Evolutionary conservation across 306 rosid genomes (phyloP), one percentile per base, ranked within the genome.

Genomic region (Gastrolobium bilobum): DNA sequence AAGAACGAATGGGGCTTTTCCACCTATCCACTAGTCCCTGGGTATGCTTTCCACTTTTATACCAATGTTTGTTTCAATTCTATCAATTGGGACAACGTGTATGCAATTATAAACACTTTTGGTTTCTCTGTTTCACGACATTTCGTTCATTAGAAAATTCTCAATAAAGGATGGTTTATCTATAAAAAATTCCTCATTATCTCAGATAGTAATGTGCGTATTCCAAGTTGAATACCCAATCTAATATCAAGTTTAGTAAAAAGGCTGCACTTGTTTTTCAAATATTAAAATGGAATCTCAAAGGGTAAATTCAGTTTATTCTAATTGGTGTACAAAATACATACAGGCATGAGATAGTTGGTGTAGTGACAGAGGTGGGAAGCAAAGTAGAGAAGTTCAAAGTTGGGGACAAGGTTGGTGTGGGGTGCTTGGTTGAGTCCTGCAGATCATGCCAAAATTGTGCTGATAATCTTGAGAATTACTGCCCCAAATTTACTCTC

Each of bases 361-460:
- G 89, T 3, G 64, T 72, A 11, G 91, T 85, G 65, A 88, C 80
- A 20, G 79, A 88, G 42, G 79, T 85, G 10, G 91, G 91, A 58
- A 89, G 79, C 77, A 87, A 85, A 39, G 93, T 89, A 2, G 5
- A 82, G 3, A 85, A 79, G 1, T 40, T 81, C 66, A 85, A 83
- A 74, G 87, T 89, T 40, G 90, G 90, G n/a, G 93, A 87, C 71
- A 83, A n/a, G 52, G 90, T 87, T 0, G 93, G 90, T 35, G 88
- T 87, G 6, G 91, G 93, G 2, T 73, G 76, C 84, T 0, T 85
- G 65, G 79, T 87, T 26, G 88, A 88, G 2, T 80, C 91, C 0
- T 87, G 93, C 26, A 71, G 63, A 4, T 64, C 86, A 0, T 89
- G 93, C 51, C 73, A 87, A 3, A 79, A 14, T n/a, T 88, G 90